Percentiles rank a stretch among this genome's conserved stretches.
phyloP scores from a whole-genome alignment of 768 basidiomycete genomes.

The Trametes punicea region DNA sequence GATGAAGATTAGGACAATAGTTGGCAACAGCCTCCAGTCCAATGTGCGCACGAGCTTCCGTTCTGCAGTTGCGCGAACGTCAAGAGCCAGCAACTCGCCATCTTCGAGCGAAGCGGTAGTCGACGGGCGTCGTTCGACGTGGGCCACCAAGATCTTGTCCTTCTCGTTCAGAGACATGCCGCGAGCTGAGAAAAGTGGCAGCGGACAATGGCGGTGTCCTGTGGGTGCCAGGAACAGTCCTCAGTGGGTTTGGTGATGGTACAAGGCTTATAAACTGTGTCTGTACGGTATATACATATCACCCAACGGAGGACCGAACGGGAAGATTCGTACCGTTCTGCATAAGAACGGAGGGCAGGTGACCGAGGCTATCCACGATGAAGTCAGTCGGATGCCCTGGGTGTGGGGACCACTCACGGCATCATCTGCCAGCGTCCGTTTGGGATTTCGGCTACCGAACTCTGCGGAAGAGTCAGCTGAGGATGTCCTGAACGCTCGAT shows the following conservation, averaged over 20 bases:
- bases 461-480: not conserved
- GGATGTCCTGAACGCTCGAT: too few relatives aligned
- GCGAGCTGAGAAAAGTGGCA: not conserved
- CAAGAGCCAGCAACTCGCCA: slow-evolving; percentile 23
- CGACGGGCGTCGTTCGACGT: slow-evolving; percentile 6
- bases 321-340: not conserved
- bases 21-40: slow-evolving; percentile 53
- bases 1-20: slow-evolving; percentile 55
- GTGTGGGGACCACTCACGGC: not conserved
- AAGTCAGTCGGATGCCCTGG: not conserved
- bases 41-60: slow-evolving; percentile 50
- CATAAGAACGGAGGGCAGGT: slow-evolving; percentile 5
- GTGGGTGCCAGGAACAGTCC: not conserved
- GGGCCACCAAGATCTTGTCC: slow-evolving; percentile 1
- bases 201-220: not conserved
- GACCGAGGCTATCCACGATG: slow-evolving; percentile 10
- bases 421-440: not conserved
- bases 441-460: not conserved
- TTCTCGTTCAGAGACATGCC: slow-evolving; percentile 14
- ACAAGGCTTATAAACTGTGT: not conserved
- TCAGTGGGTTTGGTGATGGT: not conserved
- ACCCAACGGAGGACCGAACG: slow-evolving; percentile 5
- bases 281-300: slow-evolving; percentile 5
- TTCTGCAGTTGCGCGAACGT: slow-evolving; percentile 28
- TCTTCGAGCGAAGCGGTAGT: slow-evolving; percentile 9